These are phyloP conservation scores for Calcarisporium arbuscula DNA, from an alignment of 2,329 filamentous ascomycete genomes.

Conservation along the genomic window DNA sequence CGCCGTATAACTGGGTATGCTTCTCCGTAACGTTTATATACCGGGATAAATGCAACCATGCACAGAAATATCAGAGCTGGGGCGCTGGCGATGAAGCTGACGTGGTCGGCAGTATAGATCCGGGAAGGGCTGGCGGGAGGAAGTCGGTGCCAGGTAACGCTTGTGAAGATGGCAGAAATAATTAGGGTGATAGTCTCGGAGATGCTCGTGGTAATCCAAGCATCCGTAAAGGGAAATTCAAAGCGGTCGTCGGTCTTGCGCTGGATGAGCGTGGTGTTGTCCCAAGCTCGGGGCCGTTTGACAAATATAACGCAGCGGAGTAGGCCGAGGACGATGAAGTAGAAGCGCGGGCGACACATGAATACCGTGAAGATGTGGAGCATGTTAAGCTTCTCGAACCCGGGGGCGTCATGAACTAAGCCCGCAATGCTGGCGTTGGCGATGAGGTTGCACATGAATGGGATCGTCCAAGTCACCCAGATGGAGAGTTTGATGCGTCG, in stretches of 20 bases:
- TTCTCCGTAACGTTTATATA: conserved; percentile 16
- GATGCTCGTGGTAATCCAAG: conserved; percentile 13
- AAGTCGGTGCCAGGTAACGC: conserved; percentile 18
- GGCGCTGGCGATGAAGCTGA: conserved; percentile 14
- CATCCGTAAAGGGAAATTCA: conserved; percentile 17
- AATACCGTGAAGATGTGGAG: conserved; percentile 15
- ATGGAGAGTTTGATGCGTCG: conserved; percentile 10
- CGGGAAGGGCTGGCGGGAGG: conserved; percentile 7
- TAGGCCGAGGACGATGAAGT: conserved; percentile 14
- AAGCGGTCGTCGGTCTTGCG: conserved; percentile 13
- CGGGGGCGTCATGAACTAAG: conserved; percentile 13
- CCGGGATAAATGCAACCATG: conserved; percentile 13
- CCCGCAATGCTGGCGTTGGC: conserved; percentile 16
- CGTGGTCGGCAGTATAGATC: conserved; percentile 12
- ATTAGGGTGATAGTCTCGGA: conserved; percentile 14
- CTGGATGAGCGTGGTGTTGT: conserved; percentile 15
- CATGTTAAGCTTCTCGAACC: conserved; percentile 16
- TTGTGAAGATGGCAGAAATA: conserved; percentile 15
- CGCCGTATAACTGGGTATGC: conserved; percentile 16
- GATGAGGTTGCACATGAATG: conserved; percentile 12
- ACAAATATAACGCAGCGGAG: conserved; percentile 13
- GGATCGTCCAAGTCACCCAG: conserved; percentile 11
- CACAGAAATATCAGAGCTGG: conserved; percentile 15
- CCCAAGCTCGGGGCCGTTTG: conserved; percentile 8
- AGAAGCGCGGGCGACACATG: conserved; percentile 15